Percentiles rank a stretch among this genome's conserved stretches.
These are phyloP conservation scores for Panicum virgatum DNA, from an alignment of 202 grass and related monocot genomes.

Conservation along the genomic window DNA sequence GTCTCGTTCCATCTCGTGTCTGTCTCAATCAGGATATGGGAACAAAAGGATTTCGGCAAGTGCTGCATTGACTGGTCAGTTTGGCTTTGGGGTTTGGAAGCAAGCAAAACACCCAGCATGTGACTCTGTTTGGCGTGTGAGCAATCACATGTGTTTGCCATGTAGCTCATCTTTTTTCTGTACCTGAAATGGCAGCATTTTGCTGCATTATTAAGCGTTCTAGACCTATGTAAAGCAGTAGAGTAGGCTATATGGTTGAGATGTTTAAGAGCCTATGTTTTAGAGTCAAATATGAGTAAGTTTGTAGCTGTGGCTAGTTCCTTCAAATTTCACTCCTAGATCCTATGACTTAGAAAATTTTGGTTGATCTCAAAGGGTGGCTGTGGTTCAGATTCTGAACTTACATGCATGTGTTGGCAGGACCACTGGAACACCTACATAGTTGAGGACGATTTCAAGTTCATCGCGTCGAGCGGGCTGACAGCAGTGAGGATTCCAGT, in stretches of 20 bases:
- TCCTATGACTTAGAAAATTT: background rate
- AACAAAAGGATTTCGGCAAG: background rate
- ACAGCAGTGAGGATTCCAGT: constrained; percentile 81
- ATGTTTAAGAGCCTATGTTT: no score
- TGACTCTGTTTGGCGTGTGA: background rate
- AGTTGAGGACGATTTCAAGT: constrained; percentile 71
- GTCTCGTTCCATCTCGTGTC: background rate
- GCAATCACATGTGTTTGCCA: background rate
- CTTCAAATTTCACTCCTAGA: background rate
- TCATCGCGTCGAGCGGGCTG: constrained; percentile 55
- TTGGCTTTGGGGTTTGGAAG: constrained; percentile 1
- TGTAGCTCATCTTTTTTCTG: background rate
- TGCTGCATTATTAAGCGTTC: background rate
- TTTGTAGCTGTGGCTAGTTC: background rate
- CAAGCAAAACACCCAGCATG: constrained; percentile 8
- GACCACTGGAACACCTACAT: constrained; percentile 81
- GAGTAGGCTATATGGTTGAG: no score
- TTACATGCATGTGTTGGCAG: constrained; percentile 23
- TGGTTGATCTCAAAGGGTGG: background rate
- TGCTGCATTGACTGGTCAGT: background rate
- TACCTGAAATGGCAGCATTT: background rate
- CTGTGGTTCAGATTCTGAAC: background rate
- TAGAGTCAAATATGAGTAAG: no score
- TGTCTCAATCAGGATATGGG: background rate
- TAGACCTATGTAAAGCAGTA: no score